phyloP scores from a whole-genome alignment of 2,329 filamentous ascomycete genomes.

The Curvularia lunata region DNA sequence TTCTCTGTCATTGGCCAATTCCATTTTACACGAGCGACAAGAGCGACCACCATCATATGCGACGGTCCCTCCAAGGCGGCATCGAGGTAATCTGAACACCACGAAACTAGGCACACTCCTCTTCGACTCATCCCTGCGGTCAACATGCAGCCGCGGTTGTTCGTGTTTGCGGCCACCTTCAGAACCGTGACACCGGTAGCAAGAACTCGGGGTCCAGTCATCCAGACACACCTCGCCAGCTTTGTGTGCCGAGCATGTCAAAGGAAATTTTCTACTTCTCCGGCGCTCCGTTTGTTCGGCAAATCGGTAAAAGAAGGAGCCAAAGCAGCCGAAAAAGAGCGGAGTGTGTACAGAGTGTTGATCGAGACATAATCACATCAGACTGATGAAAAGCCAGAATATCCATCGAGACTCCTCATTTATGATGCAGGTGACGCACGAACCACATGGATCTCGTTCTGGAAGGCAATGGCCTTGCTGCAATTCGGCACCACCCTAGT shows the following conservation, averaged over 20 bases:
- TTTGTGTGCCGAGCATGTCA: constrained; percentile 38
- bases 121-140: constrained; percentile 8
- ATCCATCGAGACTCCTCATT: constrained; percentile 39
- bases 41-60: not conserved
- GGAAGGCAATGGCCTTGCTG: constrained; percentile 46
- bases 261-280: constrained; percentile 41
- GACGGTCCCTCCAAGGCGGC: not conserved
- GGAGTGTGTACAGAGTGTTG: constrained; percentile 22
- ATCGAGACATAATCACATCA: too few species aligned
- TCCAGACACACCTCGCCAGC: constrained; percentile 17
- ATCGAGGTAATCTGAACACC: not conserved
- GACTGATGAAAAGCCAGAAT: constrained; percentile 25
- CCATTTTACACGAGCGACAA: not conserved
- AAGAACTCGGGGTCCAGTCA: not conserved
- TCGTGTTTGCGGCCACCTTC: constrained; percentile 28
- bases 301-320: constrained; percentile 24
- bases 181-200: constrained; percentile 24
- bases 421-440: constrained; percentile 49
- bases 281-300: constrained; percentile 27
- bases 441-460: constrained; percentile 45
- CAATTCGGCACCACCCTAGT: constrained; percentile 43
- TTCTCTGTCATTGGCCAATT: constrained; percentile 1
- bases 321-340: constrained; percentile 30
- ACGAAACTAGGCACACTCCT: not conserved
- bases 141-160: constrained; percentile 38